Percentiles rank a stretch among this genome's conserved stretches.
Evolutionary conservation across 2,329 filamentous ascomycete genomes (phyloP).

Genomic region (Pleomassaria siparia): DNA sequence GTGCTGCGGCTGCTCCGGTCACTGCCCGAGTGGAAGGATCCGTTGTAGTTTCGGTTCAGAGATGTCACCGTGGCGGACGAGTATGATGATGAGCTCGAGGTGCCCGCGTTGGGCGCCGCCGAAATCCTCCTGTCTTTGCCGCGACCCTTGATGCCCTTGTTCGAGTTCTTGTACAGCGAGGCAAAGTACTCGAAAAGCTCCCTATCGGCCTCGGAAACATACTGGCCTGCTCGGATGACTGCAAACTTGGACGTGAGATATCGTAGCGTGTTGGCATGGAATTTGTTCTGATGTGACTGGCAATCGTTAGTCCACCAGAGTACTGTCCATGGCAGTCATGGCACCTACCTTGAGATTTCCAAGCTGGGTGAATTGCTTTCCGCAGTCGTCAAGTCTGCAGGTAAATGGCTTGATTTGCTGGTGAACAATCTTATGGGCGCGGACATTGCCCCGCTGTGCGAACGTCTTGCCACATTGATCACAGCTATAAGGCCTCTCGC

Average conservation of each 20-base stretch:
- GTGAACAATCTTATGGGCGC: constrained; percentile 81
- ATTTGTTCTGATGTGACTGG: constrained; percentile 90
- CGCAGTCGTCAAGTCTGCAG: constrained; percentile 80
- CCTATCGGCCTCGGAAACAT: constrained; percentile 68
- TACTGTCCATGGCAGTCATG: not conserved
- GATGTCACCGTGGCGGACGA: constrained; percentile 20
- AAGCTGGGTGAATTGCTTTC: constrained; percentile 84
- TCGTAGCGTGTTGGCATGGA: constrained; percentile 75
- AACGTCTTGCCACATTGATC: constrained; percentile 79
- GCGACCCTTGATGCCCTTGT: constrained; percentile 96
- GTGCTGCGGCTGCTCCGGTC: constrained; percentile 39
- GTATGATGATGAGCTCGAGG: constrained; percentile 30
- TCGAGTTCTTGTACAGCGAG: constrained; percentile 92
- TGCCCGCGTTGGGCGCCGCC: constrained; percentile 29
- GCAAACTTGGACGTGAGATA: constrained; percentile 72
- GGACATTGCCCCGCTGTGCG: constrained; percentile 81
- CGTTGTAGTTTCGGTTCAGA: constrained; percentile 22
- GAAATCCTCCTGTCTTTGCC: constrained; percentile 77
- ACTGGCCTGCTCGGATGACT: constrained; percentile 60
- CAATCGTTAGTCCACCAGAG: constrained; percentile 12
- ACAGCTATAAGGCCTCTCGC: constrained; percentile 82
- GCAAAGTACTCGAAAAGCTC: constrained; percentile 84
- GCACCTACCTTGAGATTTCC: constrained; percentile 80
- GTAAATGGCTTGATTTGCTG: constrained; percentile 74
- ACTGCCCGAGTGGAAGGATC: constrained; percentile 28